Percentiles rank a stretch among this genome's conserved stretches.
phyloP scores from a whole-genome alignment of 2,329 filamentous ascomycete genomes.

The Ceratocystis diversiconidia region DNA sequence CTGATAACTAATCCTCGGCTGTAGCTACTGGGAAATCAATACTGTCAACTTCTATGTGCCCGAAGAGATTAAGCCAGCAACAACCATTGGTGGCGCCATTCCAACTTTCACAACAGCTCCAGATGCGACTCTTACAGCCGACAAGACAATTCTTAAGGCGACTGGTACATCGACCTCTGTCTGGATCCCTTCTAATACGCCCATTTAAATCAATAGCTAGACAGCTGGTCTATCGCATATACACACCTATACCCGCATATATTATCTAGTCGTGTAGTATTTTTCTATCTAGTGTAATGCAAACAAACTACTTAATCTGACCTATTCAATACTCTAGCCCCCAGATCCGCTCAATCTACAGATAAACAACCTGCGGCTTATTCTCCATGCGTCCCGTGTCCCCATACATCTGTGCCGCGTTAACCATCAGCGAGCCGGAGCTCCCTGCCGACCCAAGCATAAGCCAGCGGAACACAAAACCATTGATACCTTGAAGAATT shows the following conservation, averaged over 20 bases:
- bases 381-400: constrained; percentile 36
- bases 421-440: constrained; percentile 39
- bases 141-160: constrained; percentile 10
- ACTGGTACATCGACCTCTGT: constrained; percentile 9
- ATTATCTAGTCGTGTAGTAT: neutral
- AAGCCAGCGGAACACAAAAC: constrained; percentile 41
- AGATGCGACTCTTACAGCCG: constrained; percentile 6
- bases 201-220: neutral
- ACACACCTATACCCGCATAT: neutral
- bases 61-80: constrained; percentile 15
- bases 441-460: constrained; percentile 40
- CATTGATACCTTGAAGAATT: constrained; percentile 32
- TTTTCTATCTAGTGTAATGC: neutral
- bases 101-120: constrained; percentile 5
- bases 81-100: neutral
- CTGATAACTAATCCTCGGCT: constrained; percentile 22
- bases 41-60: constrained; percentile 36
- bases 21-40: constrained; percentile 39
- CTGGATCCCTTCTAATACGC: neutral
- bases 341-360: neutral
- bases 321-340: neutral
- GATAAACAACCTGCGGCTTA: constrained; percentile 24
- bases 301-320: neutral
- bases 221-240: too few relatives aligned
- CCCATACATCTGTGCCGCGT: constrained; percentile 42